These are phyloP conservation scores for Colletotrichum orbiculare DNA, from an alignment of 2,329 filamentous ascomycete species.

Conservation along the genomic window DNA sequence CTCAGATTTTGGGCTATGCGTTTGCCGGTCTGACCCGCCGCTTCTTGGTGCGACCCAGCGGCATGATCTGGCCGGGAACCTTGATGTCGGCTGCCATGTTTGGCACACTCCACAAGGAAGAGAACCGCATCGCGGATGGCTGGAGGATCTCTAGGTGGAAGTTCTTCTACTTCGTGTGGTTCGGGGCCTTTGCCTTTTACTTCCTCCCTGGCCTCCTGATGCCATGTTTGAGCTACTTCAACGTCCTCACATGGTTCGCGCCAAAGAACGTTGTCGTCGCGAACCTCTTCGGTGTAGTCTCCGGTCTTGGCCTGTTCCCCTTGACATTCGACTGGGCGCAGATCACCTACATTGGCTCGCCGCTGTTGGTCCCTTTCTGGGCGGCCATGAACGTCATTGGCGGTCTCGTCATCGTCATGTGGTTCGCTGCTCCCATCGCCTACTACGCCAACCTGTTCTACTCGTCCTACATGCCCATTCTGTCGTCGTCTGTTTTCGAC, in stretches of 20 bases:
- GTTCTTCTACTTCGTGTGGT: slow-evolving; percentile 83
- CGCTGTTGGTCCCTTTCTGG: slow-evolving; percentile 86
- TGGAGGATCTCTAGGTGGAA: slow-evolving; percentile 86
- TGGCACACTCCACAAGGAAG: slow-evolving; percentile 83
- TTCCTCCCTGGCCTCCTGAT: slow-evolving; percentile 86
- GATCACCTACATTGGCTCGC: slow-evolving; percentile 88
- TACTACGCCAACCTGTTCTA: slow-evolving; percentile 86
- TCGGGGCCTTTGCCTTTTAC: slow-evolving; percentile 81
- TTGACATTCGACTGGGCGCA: slow-evolving; percentile 94
- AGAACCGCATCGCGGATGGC: slow-evolving; percentile 83
- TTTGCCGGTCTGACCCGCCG: slow-evolving; percentile 85
- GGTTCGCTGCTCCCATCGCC: slow-evolving; percentile 81
- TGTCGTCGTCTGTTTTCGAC: slow-evolving; percentile 87
- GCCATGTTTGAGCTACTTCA: slow-evolving; percentile 89
- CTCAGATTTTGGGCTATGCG: slow-evolving; percentile 87
- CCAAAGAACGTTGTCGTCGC: slow-evolving; percentile 87
- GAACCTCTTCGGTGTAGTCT: slow-evolving; percentile 88
- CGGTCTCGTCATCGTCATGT: slow-evolving; percentile 85
- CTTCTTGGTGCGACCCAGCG: slow-evolving; percentile 84
- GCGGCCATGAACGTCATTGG: slow-evolving; percentile 86
- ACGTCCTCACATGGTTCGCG: slow-evolving; percentile 87
- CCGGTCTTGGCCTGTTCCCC: slow-evolving; percentile 84
- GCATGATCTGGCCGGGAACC: slow-evolving; percentile 93
- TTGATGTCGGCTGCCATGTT: slow-evolving; percentile 93
- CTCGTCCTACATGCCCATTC: slow-evolving; percentile 86